A percentile compares a stretch with the other conserved stretches of the same genome.
Evolutionary conservation across 2,329 filamentous ascomycete genomes (phyloP).

Genomic region (Aspergillus sp.): DNA sequence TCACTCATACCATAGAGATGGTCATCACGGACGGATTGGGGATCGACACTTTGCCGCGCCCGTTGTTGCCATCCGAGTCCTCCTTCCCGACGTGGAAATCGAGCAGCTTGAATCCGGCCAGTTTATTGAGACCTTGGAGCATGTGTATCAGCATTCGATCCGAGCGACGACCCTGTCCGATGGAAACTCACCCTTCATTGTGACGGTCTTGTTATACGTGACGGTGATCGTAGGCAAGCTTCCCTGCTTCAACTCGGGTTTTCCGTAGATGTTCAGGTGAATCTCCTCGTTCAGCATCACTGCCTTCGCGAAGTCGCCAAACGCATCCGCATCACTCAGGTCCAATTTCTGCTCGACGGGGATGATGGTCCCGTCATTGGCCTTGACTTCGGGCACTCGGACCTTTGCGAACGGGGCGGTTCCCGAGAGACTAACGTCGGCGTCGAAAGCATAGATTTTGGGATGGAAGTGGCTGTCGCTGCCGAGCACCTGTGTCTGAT

Average conservation of each 20-base stretch:
- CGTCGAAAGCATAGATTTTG: constrained; percentile 54
- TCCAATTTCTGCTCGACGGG: constrained; percentile 46
- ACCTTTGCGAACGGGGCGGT: constrained; percentile 44
- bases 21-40: constrained; percentile 62
- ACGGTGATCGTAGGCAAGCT: constrained; percentile 51
- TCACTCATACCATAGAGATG: constrained; percentile 46
- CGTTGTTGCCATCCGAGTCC: constrained; percentile 50
- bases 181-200: constrained; percentile 52
- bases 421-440: constrained; percentile 50
- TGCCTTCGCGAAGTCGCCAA: constrained; percentile 50
- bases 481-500: constrained; percentile 49
- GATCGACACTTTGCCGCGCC: constrained; percentile 55
- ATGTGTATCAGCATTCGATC: not conserved
- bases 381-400: constrained; percentile 46
- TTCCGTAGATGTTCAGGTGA: constrained; percentile 51
- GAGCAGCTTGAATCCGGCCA: constrained; percentile 52
- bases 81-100: constrained; percentile 48
- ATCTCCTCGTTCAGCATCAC: constrained; percentile 52
- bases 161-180: not conserved
- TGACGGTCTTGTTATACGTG: constrained; percentile 57
- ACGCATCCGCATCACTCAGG: constrained; percentile 46
- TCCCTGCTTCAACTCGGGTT: constrained; percentile 52
- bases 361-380: constrained; percentile 42
- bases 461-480: constrained; percentile 55
- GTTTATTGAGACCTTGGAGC: constrained; percentile 55